These are phyloP conservation scores for Ustilago esculenta DNA, from an alignment of 1,284 basidiomycete species.

Conservation along the genomic window DNA sequence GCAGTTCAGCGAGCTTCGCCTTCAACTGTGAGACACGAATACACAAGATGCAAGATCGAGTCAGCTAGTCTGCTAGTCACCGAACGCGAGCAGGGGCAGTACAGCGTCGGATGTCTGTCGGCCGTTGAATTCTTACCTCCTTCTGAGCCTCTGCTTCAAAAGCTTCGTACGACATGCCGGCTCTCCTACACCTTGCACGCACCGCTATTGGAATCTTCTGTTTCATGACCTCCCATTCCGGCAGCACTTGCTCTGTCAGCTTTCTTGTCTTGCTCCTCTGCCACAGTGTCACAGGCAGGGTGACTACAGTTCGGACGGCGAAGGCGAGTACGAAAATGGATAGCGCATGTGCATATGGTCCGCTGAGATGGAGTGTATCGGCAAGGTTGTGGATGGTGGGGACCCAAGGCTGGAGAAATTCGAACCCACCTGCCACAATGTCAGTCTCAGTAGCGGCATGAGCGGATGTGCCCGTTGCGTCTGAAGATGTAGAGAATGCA, in stretches of 20 bases:
- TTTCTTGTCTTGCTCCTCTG: conserved; percentile 75
- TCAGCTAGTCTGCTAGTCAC: not conserved
- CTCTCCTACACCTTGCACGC: conserved; percentile 71
- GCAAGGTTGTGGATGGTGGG: conserved; percentile 44
- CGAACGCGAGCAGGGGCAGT: not conserved
- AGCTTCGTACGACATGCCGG: conserved; percentile 72
- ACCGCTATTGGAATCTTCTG: conserved; percentile 68
- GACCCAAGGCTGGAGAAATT: conserved; percentile 44
- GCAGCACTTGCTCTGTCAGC: conserved; percentile 76
- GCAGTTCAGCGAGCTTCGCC: conserved; percentile 46
- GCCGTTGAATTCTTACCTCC: conserved; percentile 29
- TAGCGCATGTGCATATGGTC: conserved; percentile 68
- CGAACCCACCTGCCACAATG: conserved; percentile 30
- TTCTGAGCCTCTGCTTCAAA: conserved; percentile 68
- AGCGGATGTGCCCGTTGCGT: conserved; percentile 1
- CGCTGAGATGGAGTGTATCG: conserved; percentile 42
- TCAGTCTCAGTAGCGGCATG: conserved; percentile 8
- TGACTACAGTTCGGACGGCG: conserved; percentile 73
- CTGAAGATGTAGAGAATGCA: not conserved
- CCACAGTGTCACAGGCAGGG: conserved; percentile 83
- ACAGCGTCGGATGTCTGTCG: not conserved
- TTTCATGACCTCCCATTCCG: conserved; percentile 73
- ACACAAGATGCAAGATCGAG: not conserved
- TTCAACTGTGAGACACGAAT: conserved; percentile 21
- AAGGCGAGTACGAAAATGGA: conserved; percentile 81